These are phyloP conservation scores for Mucor indicus DNA, from an alignment of 371 early-diverging fungal genomes.

Conservation along the genomic window DNA sequence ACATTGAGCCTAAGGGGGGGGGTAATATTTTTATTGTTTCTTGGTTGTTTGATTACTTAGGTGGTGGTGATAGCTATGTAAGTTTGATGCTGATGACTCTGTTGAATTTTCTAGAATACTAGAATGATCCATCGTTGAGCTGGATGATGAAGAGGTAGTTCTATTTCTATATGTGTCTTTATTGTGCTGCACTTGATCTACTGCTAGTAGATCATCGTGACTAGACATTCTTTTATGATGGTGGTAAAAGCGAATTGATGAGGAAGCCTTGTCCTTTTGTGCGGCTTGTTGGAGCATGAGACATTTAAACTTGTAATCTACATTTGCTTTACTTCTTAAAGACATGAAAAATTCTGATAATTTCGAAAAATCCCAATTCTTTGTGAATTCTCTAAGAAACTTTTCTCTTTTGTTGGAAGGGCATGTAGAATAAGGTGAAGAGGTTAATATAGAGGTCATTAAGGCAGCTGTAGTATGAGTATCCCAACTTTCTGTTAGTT, in stretches of 20 bases:
- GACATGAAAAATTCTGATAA: slow-evolving; percentile 76
- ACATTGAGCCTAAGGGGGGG: no score
- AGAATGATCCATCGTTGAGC: no score
- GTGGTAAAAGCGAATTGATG: slow-evolving; percentile 32
- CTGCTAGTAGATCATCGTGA: background rate
- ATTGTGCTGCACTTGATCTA: no score
- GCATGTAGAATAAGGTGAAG: slow-evolving; percentile 35
- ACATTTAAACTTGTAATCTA: slow-evolving; percentile 72
- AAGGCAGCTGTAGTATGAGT: slow-evolving; percentile 58
- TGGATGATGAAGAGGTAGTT: no score
- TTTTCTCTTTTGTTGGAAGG: slow-evolving; percentile 48
- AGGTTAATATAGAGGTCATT: slow-evolving; percentile 35
- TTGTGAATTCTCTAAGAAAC: slow-evolving; percentile 65
- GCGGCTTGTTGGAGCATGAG: slow-evolving; percentile 73
- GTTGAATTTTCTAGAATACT: no score
- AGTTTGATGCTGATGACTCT: no score
- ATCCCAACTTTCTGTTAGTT: slow-evolving; percentile 58
- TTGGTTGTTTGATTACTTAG: no score
- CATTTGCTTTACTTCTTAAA: slow-evolving; percentile 61
- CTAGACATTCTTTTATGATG: slow-evolving; percentile 17
- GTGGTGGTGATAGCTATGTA: no score
- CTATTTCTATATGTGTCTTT: no score
- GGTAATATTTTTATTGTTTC: no score
- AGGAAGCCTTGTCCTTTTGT: no score
- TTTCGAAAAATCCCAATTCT: slow-evolving; percentile 77